A percentile compares a stretch with the other conserved stretches of the same genome.
Conservation (phyloP, 208 protist genomes). For the Leishmania amazonensis region DNA sequence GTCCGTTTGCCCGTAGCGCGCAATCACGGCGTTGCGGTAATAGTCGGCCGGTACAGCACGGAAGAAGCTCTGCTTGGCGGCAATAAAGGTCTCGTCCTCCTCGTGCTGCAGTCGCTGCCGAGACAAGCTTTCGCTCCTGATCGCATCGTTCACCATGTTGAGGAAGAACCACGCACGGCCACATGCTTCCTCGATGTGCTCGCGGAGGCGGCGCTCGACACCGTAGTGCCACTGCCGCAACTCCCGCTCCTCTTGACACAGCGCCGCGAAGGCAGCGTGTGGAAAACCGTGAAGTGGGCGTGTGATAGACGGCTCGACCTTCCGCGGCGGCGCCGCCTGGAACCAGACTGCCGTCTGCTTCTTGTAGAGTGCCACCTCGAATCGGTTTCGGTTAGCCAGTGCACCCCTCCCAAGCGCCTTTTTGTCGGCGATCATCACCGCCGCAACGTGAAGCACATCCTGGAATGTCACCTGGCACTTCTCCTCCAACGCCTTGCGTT, state of each 20-base stretch:
- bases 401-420: constrained; percentile 38
- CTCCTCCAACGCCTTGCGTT: constrained; percentile 52
- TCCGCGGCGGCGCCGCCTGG: constrained; percentile 33
- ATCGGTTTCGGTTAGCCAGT: constrained; percentile 28
- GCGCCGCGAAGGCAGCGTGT: constrained; percentile 38
- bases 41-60: constrained; percentile 60
- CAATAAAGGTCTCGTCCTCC: constrained; percentile 47
- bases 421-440: constrained; percentile 65
- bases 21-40: constrained; percentile 52
- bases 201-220: constrained; percentile 55
- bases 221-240: constrained; percentile 67
- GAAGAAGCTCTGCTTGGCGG: constrained; percentile 52
- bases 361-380: constrained; percentile 36
- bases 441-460: constrained; percentile 66
- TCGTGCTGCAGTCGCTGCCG: constrained; percentile 54
- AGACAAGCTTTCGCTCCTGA: constrained; percentile 31
- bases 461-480: constrained; percentile 34
- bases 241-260: constrained; percentile 71
- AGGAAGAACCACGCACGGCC: constrained; percentile 51
- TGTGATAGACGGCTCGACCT: constrained; percentile 32
- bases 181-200: constrained; percentile 55
- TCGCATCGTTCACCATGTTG: constrained; percentile 40
- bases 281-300: constrained; percentile 48
- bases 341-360: constrained; percentile 63
- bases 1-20: constrained; percentile 43